These are phyloP conservation scores for Prinsepia uniflora DNA, from an alignment of 306 rosid genomes.

Conservation along the genomic window DNA sequence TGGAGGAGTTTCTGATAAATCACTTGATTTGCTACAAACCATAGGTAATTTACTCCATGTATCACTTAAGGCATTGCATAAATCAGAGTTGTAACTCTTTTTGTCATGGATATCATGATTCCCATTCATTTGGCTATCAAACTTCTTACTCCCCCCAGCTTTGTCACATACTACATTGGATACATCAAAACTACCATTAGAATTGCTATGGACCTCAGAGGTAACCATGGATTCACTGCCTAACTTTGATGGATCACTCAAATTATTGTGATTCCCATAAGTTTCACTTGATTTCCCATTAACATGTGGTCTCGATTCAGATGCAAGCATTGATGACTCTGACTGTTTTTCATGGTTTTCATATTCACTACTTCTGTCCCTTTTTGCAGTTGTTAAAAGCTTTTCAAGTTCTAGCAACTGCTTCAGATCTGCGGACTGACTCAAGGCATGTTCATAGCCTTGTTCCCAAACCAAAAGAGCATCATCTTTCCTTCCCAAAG, in stretches of 20 bases:
- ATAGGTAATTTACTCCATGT: constrained; percentile 50
- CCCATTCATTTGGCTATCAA: constrained; percentile 45
- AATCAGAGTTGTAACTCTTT: constrained; percentile 53
- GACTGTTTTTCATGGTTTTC: constrained; percentile 34
- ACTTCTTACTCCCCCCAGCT: constrained; percentile 37
- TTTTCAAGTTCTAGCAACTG: constrained; percentile 86
- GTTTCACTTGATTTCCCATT: constrained; percentile 33
- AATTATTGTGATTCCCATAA: constrained; percentile 24
- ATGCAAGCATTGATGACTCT: constrained; percentile 22
- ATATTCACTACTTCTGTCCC: constrained; percentile 23
- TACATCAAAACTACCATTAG: constrained; percentile 33
- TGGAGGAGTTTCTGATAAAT: constrained; percentile 39
- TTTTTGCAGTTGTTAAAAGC: constrained; percentile 58
- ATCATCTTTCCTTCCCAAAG: constrained; percentile 76
- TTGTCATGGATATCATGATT: constrained; percentile 45
- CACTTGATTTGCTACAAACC: constrained; percentile 43
- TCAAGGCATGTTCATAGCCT: constrained; percentile 71
- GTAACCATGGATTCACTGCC: constrained; percentile 36
- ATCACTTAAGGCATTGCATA: constrained; percentile 60
- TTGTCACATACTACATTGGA: constrained; percentile 41
- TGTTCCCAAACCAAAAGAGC: constrained; percentile 83
- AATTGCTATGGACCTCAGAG: constrained; percentile 42
- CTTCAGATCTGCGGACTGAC: constrained; percentile 73
- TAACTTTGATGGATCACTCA: constrained; percentile 35
- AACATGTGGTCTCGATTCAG: constrained; percentile 31